These are phyloP conservation scores for Agaricus subrufescens DNA, from an alignment of 768 basidiomycete genomes.

Conservation along the genomic window DNA sequence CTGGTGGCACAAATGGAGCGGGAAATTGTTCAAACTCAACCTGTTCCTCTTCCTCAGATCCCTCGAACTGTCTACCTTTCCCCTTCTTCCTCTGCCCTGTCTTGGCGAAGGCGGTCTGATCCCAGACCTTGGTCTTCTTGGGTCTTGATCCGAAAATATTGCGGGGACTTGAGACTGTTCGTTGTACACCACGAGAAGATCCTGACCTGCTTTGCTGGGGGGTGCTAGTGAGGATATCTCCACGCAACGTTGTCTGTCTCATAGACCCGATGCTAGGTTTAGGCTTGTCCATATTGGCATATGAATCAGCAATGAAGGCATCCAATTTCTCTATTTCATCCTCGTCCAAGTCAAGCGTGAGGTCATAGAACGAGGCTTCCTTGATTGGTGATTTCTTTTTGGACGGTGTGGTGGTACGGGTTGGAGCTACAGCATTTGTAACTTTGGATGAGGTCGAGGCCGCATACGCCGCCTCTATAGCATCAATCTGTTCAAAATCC, in stretches of 20 bases:
- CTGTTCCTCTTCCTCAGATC: slow-evolving; percentile 48
- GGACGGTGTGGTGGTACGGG: slow-evolving; percentile 13
- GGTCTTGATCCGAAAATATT: slow-evolving; percentile 51
- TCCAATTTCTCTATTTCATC: slow-evolving; percentile 51
- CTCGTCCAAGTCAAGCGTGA: slow-evolving; percentile 55
- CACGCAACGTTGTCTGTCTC: slow-evolving; percentile 62
- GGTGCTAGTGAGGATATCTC: slow-evolving; percentile 41
- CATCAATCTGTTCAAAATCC: slow-evolving; percentile 57
- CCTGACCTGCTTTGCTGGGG: slow-evolving; percentile 29
- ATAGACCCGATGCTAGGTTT: slow-evolving; percentile 40
- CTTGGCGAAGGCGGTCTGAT: slow-evolving; percentile 84
- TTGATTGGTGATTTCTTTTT: slow-evolving; percentile 17
- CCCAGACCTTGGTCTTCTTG: slow-evolving; percentile 81
- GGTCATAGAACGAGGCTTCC: slow-evolving; percentile 46
- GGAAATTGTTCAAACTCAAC: slow-evolving; percentile 84
- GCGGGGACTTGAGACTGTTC: slow-evolving; percentile 37
- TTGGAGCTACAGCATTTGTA: slow-evolving; percentile 13
- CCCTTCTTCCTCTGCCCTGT: slow-evolving; percentile 57
- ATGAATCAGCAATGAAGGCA: slow-evolving; percentile 43
- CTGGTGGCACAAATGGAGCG: slow-evolving; percentile 58
- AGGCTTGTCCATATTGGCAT: slow-evolving; percentile 26
- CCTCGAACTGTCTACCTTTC: slow-evolving; percentile 37
- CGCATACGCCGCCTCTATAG: slow-evolving; percentile 60
- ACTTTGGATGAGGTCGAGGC: slow-evolving; percentile 17
- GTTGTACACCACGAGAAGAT: slow-evolving; percentile 27